phyloP scores from a whole-genome alignment of 2,329 filamentous ascomycete genomes.

The Diplodia scrobiculata region DNA sequence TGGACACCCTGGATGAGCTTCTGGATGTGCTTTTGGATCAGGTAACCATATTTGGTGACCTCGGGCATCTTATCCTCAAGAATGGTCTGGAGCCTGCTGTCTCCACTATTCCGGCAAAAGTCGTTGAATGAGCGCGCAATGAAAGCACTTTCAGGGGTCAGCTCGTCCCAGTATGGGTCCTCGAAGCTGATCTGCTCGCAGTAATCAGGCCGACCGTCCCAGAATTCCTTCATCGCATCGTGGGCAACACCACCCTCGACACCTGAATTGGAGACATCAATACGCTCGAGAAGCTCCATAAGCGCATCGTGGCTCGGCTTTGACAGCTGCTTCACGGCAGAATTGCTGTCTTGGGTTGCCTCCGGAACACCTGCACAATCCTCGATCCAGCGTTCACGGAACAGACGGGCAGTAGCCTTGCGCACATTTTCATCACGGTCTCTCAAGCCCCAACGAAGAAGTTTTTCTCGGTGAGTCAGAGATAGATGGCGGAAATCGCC shows the following conservation, averaged over 20 bases:
- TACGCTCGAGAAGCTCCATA: constrained; percentile 86
- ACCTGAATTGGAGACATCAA: constrained; percentile 88
- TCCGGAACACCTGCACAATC: constrained; percentile 75
- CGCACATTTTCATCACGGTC: constrained; percentile 93
- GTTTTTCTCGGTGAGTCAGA: constrained; percentile 90
- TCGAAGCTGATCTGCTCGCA: constrained; percentile 71
- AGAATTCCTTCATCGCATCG: constrained; percentile 94
- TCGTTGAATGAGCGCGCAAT: constrained; percentile 92
- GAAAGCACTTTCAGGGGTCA: constrained; percentile 84
- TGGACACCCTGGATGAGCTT: constrained; percentile 66
- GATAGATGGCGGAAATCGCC: constrained; percentile 95
- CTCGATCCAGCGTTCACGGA: constrained; percentile 96
- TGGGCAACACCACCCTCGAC: constrained; percentile 86
- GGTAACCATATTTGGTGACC: constrained; percentile 86
- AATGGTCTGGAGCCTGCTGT: constrained; percentile 72
- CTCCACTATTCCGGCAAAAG: constrained; percentile 75
- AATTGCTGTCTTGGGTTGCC: constrained; percentile 57
- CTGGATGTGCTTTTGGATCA: constrained; percentile 77
- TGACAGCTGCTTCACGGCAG: constrained; percentile 45
- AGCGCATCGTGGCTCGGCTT: constrained; percentile 72
- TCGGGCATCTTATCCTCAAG: constrained; percentile 94
- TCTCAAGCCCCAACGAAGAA: constrained; percentile 89
- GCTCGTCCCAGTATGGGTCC: constrained; percentile 75
- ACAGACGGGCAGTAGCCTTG: constrained; percentile 85
- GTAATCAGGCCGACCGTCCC: constrained; percentile 87